Conservation (phyloP, 2,329 filamentous ascomycete genomes). For the Monosporascus sp. region DNA sequence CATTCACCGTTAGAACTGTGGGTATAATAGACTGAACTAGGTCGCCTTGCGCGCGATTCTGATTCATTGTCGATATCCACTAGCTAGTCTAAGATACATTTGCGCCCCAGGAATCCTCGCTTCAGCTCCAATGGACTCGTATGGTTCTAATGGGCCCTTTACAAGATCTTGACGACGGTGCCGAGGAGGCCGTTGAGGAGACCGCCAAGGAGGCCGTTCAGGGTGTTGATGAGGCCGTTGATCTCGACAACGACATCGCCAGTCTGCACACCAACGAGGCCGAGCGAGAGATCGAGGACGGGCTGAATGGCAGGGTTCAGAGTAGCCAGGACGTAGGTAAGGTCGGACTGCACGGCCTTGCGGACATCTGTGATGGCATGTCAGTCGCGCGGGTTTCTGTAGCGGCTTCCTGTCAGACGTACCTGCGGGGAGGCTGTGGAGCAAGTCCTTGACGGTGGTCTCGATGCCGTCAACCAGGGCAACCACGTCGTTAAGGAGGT, state of each 20-base stretch:
- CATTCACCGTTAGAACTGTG: no score
- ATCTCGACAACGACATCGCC: constrained; percentile 14
- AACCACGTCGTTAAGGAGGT: constrained; percentile 16
- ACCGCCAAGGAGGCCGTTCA: constrained; percentile 11
- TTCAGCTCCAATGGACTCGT: constrained; percentile 6
- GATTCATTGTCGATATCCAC: constrained; percentile 17
- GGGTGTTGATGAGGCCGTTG: constrained; percentile 10
- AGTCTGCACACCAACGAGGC: constrained; percentile 13
- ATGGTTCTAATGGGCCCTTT: not conserved
- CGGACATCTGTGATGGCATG: constrained; percentile 15
- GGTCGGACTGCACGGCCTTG: constrained; percentile 19
- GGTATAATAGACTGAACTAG: constrained; percentile 3
- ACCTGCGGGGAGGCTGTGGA: constrained; percentile 14
- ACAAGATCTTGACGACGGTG: constrained; percentile 8
- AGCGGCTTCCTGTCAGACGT: not conserved
- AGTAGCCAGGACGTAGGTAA: constrained; percentile 19
- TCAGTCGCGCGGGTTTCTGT: constrained; percentile 4
- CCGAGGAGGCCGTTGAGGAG: constrained; percentile 11
- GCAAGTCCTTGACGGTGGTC: constrained; percentile 11
- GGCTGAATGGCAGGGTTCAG: constrained; percentile 18
- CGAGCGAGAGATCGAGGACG: constrained; percentile 16
- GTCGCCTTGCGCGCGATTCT: constrained; percentile 12
- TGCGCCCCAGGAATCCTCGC: constrained; percentile 7
- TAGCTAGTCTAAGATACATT: constrained; percentile 17
- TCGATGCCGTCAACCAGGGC: constrained; percentile 18